Evolutionary conservation across 441 rosid genomes (phyloP), one percentile per base, ranked within the genome.

Genomic region (Adansonia grandidieri): DNA sequence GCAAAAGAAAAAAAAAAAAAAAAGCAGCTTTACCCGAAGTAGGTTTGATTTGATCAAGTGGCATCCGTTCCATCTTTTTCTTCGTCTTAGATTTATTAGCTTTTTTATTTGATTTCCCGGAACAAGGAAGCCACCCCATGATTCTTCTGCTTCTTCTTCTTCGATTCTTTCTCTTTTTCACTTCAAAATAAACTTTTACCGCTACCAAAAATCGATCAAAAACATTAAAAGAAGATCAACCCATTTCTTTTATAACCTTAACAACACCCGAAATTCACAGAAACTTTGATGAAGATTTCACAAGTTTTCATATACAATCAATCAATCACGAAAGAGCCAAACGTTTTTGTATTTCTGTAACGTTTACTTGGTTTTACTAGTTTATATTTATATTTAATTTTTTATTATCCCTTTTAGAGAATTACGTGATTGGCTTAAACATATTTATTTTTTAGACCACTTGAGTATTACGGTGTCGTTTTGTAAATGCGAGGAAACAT

Each of bases 41-140:
- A 78, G 93, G 73, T 37, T 78, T 80, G 82, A 78, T 78, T 75
- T 81, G 88, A 81, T 88, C 82, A 84, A 80, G 51, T 11, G 77
- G 77, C 78, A 77, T 86, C 76, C 85, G 81, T 65, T 79, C 85
- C 78, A 77, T 85, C 74, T 85, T 80, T 71, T 78, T 85, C 80
- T 86, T 86, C 67, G 74, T 88, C 80, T 86, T 88, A 51, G 80
- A 56, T 66, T 84, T 84, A 66, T 66, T n/a, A 44, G 79, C 80
- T 73, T 64, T 85, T 37, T 79, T 79, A 14, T 73, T 82, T 44
- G 91, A 87, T 60, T 80, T 82, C 14, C 96, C 93, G 67, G 93
- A 92, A 80, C 97, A 94, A 10, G 96, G 94, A 74, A 92, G 84
- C 98, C 97, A 92, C 65, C 92, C 86, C 98, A 92, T 91, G 78